Conservation (phyloP, 352 stramenopile species). For the Thalassiosira hispida region DNA sequence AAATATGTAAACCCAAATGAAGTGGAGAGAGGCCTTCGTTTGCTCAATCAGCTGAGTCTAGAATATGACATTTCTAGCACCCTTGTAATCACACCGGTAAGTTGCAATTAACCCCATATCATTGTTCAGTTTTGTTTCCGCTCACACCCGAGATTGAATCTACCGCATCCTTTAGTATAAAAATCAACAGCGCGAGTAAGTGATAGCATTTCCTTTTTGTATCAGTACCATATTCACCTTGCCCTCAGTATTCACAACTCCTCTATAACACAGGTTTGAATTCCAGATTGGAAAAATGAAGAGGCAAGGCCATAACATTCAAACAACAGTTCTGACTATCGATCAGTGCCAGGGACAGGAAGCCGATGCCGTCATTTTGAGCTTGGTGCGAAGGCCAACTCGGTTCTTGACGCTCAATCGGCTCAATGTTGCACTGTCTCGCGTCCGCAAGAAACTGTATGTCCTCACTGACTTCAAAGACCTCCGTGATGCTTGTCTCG, state of each 20-base stretch:
- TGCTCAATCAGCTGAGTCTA: constrained; percentile 28
- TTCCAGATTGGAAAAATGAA: constrained; percentile 25
- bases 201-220: too few relatives aligned
- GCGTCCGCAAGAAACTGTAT: constrained; percentile 42
- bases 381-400: constrained; percentile 48
- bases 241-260: too few relatives aligned
- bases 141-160: background rate
- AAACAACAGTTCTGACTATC: constrained; percentile 41
- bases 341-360: constrained; percentile 60
- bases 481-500: constrained; percentile 13
- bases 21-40: constrained; percentile 23
- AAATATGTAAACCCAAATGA: constrained; percentile 65
- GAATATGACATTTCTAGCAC: constrained; percentile 36
- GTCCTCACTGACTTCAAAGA: constrained; percentile 42
- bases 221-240: background rate
- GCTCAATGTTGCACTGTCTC: constrained; percentile 55
- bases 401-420: constrained; percentile 44
- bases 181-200: constrained; percentile 36
- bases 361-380: constrained; percentile 50
- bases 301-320: background rate
- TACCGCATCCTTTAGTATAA: constrained; percentile 33
- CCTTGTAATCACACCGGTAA: constrained; percentile 60
- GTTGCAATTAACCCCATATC: background rate
- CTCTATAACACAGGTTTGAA: constrained; percentile 22
- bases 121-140: background rate